phyloP scores from a whole-genome alignment of 345 rosid species.

The Viola odorata region DNA sequence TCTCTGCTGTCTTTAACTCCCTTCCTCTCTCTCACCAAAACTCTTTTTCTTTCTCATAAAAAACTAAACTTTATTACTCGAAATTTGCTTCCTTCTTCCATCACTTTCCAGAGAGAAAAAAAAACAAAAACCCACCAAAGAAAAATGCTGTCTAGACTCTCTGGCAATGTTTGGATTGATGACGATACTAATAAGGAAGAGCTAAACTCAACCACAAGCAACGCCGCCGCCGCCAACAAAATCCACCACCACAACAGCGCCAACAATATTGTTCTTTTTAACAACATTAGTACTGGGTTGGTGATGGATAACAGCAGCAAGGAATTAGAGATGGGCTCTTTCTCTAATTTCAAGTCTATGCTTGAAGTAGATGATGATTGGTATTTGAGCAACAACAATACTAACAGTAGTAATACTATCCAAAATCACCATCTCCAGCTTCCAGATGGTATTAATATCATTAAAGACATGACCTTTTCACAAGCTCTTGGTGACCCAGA shows the following conservation, averaged over 20 bases:
- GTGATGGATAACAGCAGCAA: conserved; percentile 21
- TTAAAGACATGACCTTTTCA: conserved; percentile 34
- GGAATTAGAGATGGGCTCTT: conserved; percentile 36
- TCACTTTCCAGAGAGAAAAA: conserved; percentile 16
- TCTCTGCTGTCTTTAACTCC: neutral
- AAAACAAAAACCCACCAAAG: neutral
- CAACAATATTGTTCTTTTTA: neutral
- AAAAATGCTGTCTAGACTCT: conserved; percentile 37
- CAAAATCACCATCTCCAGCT: conserved; percentile 25
- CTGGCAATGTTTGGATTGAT: conserved; percentile 32
- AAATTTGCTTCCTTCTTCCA: conserved; percentile 1
- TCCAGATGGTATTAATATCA: conserved; percentile 17
- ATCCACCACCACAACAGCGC: conserved; percentile 9
- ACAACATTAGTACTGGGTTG: neutral
- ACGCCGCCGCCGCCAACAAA: conserved; percentile 7
- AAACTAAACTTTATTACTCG: neutral
- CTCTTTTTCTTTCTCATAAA: conserved; percentile 1
- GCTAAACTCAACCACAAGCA: conserved; percentile 28
- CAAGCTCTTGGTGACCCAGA: conserved; percentile 43
- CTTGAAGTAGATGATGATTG: conserved; percentile 54
- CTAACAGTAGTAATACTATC: conserved; percentile 16
- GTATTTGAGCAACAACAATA: conserved; percentile 18
- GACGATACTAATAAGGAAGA: conserved; percentile 26
- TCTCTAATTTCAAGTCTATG: conserved; percentile 45
- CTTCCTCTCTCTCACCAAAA: neutral